Evolutionary conservation across 1,139 yeast genomes (phyloP), one percentile per base, ranked within the genome.

Genomic region (Pichia sp.): DNA sequence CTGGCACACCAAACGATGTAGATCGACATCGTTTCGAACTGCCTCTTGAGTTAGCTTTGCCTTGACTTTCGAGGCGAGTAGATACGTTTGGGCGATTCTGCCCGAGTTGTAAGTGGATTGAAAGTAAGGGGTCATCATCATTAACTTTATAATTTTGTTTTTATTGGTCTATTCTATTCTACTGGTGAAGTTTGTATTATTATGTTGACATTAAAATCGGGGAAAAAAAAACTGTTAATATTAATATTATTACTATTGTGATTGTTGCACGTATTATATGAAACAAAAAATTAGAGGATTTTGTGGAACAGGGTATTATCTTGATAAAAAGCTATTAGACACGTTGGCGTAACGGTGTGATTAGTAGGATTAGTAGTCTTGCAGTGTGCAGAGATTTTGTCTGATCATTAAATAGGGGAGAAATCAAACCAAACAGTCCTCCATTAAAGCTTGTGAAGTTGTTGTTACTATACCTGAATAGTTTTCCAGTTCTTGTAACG

Each of bases 51-150:
- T 81, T 40, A 87, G 78, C 72, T 85, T 87, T 43, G 78, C 65
- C 66, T 89, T 81, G 12, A 87, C 95, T 64, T 77, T 80, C 46
- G 86, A 78, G 38, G 93, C 92, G 56, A 87, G 76, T 34, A 80
- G 68, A 68, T 84, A 85, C 8, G 88, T 77, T 30, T 62, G 65
- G 7, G 57, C 55, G 14, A 57, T 16, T 43, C 38, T 53, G 16
- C 48, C 53, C 3, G 58, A 53, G 27, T 51, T 47, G 46, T 52
- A 46, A 17, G 46, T 38, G 17, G 52, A 42, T n/a, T 43, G 50
- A n/a, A 48, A 48, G 16, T 30, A 36, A 5, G 51, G 44, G 10
- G 34, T 47, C 34, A 48, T 46, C 51, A 48, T 53, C 16, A 36
- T 49, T 14, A 29, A 14, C 16, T 41, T 29, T 24, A 27, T 27